Evolutionary conservation across 1,284 basidiomycete species (phyloP).

Genomic region (Ganoderma lingzhi): DNA sequence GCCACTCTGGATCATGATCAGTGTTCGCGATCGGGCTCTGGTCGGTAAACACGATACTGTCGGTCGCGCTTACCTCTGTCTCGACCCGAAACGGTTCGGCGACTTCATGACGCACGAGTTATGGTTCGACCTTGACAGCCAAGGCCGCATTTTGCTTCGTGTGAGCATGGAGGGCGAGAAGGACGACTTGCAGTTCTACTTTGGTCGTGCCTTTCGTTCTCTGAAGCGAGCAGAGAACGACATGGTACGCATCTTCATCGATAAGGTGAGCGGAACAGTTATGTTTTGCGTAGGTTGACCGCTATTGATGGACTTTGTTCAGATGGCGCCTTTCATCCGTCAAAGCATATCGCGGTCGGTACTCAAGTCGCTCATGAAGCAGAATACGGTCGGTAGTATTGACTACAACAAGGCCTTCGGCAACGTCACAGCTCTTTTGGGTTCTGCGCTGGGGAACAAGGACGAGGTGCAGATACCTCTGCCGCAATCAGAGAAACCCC

Average conservation of each 20-base stretch:
- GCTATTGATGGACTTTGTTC: slow-evolving; percentile 3
- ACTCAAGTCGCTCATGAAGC: slow-evolving; percentile 81
- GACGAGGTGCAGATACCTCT: slow-evolving; percentile 83
- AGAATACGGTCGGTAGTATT: slow-evolving; percentile 59
- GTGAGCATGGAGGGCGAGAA: slow-evolving; percentile 99
- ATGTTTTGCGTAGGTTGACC: background rate
- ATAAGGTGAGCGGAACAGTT: slow-evolving; percentile 77
- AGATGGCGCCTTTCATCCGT: slow-evolving; percentile 96
- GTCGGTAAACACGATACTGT: slow-evolving; percentile 92
- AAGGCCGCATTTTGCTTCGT: slow-evolving; percentile 86
- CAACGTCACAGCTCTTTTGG: slow-evolving; percentile 84
- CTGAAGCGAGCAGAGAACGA: slow-evolving; percentile 95
- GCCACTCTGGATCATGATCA: slow-evolving; percentile 95
- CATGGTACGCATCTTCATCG: slow-evolving; percentile 96
- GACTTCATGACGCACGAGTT: slow-evolving; percentile 93
- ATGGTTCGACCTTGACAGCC: slow-evolving; percentile 91
- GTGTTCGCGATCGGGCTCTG: slow-evolving; percentile 89
- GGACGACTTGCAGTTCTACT: slow-evolving; percentile 98
- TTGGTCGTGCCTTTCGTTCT: slow-evolving; percentile 94
- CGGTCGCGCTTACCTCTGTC: slow-evolving; percentile 91
- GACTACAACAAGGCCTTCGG: slow-evolving; percentile 89
- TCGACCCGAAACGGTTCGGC: slow-evolving; percentile 90
- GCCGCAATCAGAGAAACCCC: slow-evolving; percentile 74
- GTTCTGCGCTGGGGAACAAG: slow-evolving; percentile 68
- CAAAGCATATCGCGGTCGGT: slow-evolving; percentile 87